Evolutionary conservation across 148 eudicot species (phyloP).

Genomic region (Silene uniflora): DNA sequence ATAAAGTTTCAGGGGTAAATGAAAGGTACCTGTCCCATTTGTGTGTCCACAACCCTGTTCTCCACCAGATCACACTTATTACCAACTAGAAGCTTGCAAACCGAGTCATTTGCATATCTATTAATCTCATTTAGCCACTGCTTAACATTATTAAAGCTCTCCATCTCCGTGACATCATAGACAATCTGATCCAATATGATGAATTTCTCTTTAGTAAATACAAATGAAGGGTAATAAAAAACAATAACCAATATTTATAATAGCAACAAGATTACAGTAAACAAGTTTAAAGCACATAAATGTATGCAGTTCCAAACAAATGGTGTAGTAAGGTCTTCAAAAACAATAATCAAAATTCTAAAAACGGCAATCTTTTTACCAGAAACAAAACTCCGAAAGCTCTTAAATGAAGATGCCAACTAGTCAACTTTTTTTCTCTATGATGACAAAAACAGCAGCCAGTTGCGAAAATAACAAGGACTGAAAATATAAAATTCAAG

Average conservation of each 20-base stretch:
- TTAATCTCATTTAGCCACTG: slow-evolving; percentile 95
- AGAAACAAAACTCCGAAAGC: no score
- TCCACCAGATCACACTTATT: slow-evolving; percentile 90
- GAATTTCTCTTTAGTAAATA: not conserved
- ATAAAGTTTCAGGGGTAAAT: not conserved
- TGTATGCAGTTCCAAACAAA: not conserved
- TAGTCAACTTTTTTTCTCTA: no score
- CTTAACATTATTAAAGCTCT: slow-evolving; percentile 98
- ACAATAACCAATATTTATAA: no score
- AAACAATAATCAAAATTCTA: not conserved
- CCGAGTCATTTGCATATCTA: slow-evolving; percentile 85
- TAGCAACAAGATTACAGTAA: no score
- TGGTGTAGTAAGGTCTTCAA: not conserved
- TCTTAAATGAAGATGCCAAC: no score
- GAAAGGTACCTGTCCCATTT: slow-evolving; percentile 63
- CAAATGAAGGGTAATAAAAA: not conserved
- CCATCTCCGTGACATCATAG: slow-evolving; percentile 95
- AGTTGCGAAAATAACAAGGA: no score
- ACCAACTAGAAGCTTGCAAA: slow-evolving; percentile 95
- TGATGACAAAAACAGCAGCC: no score
- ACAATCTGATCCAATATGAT: slow-evolving; percentile 57
- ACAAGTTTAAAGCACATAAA: not conserved
- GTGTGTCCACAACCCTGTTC: slow-evolving; percentile 78
- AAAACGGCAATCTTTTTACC: no score
- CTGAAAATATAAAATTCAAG: no score